Base-by-base conservation (phyloP, 352 stramenopile genomes). In the Globisporangium takayamanum region DNA sequence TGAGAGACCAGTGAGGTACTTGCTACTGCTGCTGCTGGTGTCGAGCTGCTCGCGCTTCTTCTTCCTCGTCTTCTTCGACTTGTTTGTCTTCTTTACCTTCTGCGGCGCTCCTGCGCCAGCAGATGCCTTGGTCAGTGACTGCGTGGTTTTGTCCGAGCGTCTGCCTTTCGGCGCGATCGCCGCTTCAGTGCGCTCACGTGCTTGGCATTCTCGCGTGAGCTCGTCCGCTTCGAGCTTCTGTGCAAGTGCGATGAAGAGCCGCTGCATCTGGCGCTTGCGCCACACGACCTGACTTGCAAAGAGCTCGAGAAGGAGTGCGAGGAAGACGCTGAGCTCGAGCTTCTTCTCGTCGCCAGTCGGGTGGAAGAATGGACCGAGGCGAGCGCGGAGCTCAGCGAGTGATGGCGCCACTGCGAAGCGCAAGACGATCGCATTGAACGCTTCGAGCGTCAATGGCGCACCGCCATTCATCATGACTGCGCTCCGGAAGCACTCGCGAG, bases 311-410 rank as follows among this genome's bases (percentile, higher is more conserved):
- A 80, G 39, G 0, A 89, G 55, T 4, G 70, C 62, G 5, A 86
- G 63, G 28, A 82, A 83, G 3, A 89, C 59, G 18, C 83, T 74
- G 11, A 70, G 42, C 2, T 75, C 57, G 18, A 89, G 51, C 45
- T 87, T 85, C 6, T 63, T 67, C 44, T 89, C 76, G n/a, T 87
- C 75, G 3, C 74, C 75, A 15, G 67, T 85, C 37, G 73, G 56
- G 18, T 64, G 71, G 50, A 85, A 89, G 53, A 87, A 86, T 2
- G 67, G 46, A 2, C 74, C 76, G 1, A 86, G 51, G 3, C 64
- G 69, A 4, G 55, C 53, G 1, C 45, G 33, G 0, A 89, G 57
- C 44, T 89, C 79, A 0, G 74, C 63, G 0, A 28, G 0, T 0
- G 64, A 66, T 2, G 76, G 69, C 0, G 47, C 25, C 3, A 74